Evolutionary conservation across 2,329 filamentous ascomycete genomes (phyloP).

Genomic region (Graphilbum fragrans): DNA sequence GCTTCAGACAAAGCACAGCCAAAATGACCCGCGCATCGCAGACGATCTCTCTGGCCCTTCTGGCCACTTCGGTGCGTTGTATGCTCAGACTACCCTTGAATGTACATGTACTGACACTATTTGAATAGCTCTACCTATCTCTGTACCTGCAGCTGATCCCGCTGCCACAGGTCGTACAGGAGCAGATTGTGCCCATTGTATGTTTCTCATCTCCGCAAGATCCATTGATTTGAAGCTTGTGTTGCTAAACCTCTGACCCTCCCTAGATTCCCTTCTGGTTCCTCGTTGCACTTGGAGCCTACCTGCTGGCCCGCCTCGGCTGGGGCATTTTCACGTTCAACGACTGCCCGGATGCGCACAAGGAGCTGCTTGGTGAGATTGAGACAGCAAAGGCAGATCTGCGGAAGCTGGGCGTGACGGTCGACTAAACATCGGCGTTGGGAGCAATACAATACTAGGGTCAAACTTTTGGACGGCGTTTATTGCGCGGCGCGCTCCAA

Average conservation of each 20-base stretch:
- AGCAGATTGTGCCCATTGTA: slow-evolving; percentile 83
- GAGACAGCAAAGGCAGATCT: slow-evolving; percentile 64
- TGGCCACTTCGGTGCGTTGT: slow-evolving; percentile 69
- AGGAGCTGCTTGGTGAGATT: slow-evolving; percentile 80
- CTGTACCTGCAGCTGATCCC: slow-evolving; percentile 77
- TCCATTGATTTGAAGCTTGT: not conserved
- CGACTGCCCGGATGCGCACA: slow-evolving; percentile 83
- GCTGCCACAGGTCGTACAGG: slow-evolving; percentile 63
- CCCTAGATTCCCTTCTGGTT: slow-evolving; percentile 85
- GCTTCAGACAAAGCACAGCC: slow-evolving; percentile 10
- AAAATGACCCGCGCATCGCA: slow-evolving; percentile 91
- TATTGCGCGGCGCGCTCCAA: not conserved
- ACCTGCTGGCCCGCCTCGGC: slow-evolving; percentile 83
- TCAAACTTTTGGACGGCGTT: not conserved
- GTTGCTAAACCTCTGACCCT: not conserved
- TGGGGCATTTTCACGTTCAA: slow-evolving; percentile 93
- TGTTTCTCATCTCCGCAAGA: slow-evolving; percentile 20
- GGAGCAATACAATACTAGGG: no score
- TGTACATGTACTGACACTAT: not conserved
- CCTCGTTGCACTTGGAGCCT: slow-evolving; percentile 81
- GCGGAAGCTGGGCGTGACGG: slow-evolving; percentile 60
- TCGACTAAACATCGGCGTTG: no score
- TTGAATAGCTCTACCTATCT: slow-evolving; percentile 73
- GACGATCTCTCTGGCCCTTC: slow-evolving; percentile 75
- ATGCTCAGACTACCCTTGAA: not conserved